phyloP scores from a whole-genome alignment of 73 alveolate species.

The Halteria grandinella region DNA sequence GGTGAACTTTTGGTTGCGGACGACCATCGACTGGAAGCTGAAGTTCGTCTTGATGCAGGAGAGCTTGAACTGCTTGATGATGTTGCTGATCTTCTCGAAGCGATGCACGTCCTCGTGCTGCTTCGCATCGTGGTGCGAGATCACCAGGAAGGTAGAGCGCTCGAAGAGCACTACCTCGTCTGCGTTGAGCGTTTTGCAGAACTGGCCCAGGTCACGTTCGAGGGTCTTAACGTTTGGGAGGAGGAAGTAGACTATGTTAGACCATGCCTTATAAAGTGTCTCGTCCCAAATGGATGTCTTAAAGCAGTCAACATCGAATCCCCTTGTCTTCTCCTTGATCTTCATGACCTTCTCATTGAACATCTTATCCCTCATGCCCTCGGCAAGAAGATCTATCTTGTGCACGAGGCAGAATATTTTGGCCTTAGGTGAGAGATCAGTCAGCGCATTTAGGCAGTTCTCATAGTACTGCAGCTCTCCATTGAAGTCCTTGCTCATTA shows the following conservation, averaged over 20 bases:
- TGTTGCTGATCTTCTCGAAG: constrained; percentile 95
- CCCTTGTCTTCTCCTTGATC: constrained; percentile 74
- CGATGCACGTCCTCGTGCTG: constrained; percentile 89
- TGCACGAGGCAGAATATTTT: constrained; percentile 92
- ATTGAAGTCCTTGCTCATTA: constrained; percentile 72
- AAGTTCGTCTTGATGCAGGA: constrained; percentile 87
- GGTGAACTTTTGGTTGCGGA: constrained; percentile 79
- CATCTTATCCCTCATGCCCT: constrained; percentile 77
- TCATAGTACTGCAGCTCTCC: constrained; percentile 72
- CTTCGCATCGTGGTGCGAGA: constrained; percentile 75
- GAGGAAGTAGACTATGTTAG: constrained; percentile 89
- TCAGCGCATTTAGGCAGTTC: constrained; percentile 85
- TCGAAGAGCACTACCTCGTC: constrained; percentile 98
- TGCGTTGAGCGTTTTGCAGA: constrained; percentile 87
- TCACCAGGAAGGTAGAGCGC: constrained; percentile 95
- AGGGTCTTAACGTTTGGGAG: constrained; percentile 85
- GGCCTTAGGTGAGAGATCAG: constrained; percentile 90
- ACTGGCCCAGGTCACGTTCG: constrained; percentile 77
- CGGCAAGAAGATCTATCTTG: constrained; percentile 91
- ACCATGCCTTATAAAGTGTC: constrained; percentile 97
- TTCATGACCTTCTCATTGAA: constrained; percentile 86
- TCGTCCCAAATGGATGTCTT: constrained; percentile 98
- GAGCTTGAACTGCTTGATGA: constrained; percentile 89
- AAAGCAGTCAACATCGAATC: constrained; percentile 84
- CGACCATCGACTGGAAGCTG: constrained; percentile 85